Percentiles rank a stretch among this genome's conserved stretches.
phyloP scores from a whole-genome alignment of 306 rosid genomes.

The Castanea crenata region DNA sequence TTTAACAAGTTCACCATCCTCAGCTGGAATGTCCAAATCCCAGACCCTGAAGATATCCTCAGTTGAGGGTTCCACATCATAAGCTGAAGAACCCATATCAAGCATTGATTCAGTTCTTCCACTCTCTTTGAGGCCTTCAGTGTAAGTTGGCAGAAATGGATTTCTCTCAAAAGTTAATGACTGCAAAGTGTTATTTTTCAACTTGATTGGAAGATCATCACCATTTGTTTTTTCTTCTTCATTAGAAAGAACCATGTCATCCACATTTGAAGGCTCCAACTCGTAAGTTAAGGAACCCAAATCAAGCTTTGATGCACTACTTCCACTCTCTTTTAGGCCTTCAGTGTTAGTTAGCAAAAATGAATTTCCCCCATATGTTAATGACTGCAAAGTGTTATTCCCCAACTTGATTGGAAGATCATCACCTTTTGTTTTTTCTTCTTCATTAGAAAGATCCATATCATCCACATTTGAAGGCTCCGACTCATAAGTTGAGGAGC shows the following conservation, averaged over 20 bases:
- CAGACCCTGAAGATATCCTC: slow-evolving; percentile 66
- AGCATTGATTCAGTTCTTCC: not conserved
- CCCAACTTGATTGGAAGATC: slow-evolving; percentile 22
- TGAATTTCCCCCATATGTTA: slow-evolving; percentile 49
- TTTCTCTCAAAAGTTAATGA: slow-evolving; percentile 40
- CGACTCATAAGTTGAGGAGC: not conserved
- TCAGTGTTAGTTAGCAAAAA: slow-evolving; percentile 65
- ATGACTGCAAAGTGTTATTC: slow-evolving; percentile 17
- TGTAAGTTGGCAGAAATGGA: slow-evolving; percentile 76
- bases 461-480: slow-evolving; percentile 35
- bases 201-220: slow-evolving; percentile 18
- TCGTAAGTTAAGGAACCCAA: not conserved
- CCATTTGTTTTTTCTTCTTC: slow-evolving; percentile 24
- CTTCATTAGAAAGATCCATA: slow-evolving; percentile 17
- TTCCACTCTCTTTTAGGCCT: slow-evolving; percentile 24
- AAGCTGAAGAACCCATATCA: not conserved
- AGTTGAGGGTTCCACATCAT: slow-evolving; percentile 22
- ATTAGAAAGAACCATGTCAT: slow-evolving; percentile 10
- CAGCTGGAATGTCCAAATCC: slow-evolving; percentile 60
- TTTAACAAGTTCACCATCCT: slow-evolving; percentile 51
- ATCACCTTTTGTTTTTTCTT: slow-evolving; percentile 21
- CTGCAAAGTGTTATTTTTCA: slow-evolving; percentile 16
- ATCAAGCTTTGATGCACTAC: not conserved
- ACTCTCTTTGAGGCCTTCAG: slow-evolving; percentile 32
- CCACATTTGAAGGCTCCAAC: slow-evolving; percentile 25